Evolutionary conservation across 352 stramenopile genomes (phyloP).

Genomic region (Globisporangium nunn): DNA sequence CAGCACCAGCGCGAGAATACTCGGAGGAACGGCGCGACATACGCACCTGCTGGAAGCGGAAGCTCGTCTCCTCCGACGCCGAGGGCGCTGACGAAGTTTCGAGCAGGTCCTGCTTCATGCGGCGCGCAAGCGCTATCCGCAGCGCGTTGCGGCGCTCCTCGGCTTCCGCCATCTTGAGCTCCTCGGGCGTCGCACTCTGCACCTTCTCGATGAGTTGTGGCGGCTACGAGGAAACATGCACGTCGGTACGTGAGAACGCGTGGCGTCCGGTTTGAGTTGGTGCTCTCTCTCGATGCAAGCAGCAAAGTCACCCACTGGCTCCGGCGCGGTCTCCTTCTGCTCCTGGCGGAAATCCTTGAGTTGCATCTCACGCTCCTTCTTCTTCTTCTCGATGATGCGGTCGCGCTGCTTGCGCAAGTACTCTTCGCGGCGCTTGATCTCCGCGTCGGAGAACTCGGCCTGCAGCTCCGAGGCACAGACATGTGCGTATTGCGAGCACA

Average conservation of each 20-base stretch:
- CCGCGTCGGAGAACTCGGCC: constrained; percentile 59
- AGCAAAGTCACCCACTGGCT: constrained; percentile 25
- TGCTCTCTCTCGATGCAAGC: not conserved
- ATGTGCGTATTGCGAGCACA: too few species aligned
- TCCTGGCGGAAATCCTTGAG: constrained; percentile 75
- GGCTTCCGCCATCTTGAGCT: constrained; percentile 58
- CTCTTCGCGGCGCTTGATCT: constrained; percentile 67
- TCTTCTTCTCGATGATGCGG: constrained; percentile 78
- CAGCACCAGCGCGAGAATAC: not conserved
- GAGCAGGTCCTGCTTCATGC: constrained; percentile 80
- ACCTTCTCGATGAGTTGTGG: constrained; percentile 59
- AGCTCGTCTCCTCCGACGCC: constrained; percentile 19
- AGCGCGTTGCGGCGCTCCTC: constrained; percentile 64
- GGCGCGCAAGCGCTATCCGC: constrained; percentile 57
- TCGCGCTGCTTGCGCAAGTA: constrained; percentile 73
- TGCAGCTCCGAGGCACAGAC: not conserved
- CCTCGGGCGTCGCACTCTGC: constrained; percentile 41
- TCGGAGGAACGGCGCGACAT: not conserved
- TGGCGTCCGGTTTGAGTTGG: not conserved
- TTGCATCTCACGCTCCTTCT: constrained; percentile 55
- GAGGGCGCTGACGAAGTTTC: constrained; percentile 21
- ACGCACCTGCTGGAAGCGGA: constrained; percentile 51
- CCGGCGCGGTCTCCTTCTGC: constrained; percentile 49
- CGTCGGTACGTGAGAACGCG: not conserved
- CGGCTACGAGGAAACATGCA: constrained; percentile 15